Evolutionary conservation across 1,284 basidiomycete species (phyloP).

Genomic region (Tilletia walkeri): DNA sequence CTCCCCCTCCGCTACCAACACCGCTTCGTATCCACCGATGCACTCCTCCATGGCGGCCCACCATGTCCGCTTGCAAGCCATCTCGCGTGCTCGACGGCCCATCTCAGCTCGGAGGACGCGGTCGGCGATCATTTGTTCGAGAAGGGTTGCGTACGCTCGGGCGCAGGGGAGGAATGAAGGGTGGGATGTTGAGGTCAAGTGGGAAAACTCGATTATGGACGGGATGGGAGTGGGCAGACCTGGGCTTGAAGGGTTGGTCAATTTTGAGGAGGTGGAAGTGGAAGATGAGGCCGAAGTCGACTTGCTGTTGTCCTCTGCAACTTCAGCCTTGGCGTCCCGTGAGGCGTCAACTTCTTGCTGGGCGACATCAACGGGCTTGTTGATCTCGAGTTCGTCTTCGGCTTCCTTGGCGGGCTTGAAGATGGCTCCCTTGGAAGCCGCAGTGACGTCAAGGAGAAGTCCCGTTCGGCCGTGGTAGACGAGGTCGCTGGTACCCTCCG

Average conservation of each 20-base stretch:
- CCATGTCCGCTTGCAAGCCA: conserved; percentile 60
- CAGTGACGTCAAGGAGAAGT: conserved; percentile 52
- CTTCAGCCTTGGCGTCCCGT: conserved; percentile 17
- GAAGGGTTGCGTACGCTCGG: conserved; percentile 58
- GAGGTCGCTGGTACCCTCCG: conserved; percentile 64
- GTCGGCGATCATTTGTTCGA: conserved; percentile 56
- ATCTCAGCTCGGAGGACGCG: conserved; percentile 57
- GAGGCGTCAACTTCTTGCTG: conserved; percentile 1
- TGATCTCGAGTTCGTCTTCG: neutral
- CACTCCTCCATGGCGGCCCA: conserved; percentile 63
- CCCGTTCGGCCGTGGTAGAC: conserved; percentile 61
- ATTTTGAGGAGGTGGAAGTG: too few species aligned
- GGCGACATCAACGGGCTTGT: neutral
- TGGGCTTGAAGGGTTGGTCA: neutral
- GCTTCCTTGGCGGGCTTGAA: neutral
- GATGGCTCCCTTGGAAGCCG: conserved; percentile 30
- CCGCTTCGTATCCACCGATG: conserved; percentile 61
- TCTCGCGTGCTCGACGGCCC: conserved; percentile 57
- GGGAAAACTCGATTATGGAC: conserved; percentile 43
- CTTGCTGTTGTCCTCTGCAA: conserved; percentile 23
- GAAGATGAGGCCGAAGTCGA: conserved; percentile 22
- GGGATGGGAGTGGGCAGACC: conserved; percentile 38
- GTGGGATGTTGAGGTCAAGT: conserved; percentile 51
- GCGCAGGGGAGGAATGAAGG: conserved; percentile 56
- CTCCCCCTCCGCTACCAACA: conserved; percentile 19